Base-by-base conservation (phyloP, 2,329 filamentous ascomycete genomes). In the Rhinocladiella mackenziei region DNA sequence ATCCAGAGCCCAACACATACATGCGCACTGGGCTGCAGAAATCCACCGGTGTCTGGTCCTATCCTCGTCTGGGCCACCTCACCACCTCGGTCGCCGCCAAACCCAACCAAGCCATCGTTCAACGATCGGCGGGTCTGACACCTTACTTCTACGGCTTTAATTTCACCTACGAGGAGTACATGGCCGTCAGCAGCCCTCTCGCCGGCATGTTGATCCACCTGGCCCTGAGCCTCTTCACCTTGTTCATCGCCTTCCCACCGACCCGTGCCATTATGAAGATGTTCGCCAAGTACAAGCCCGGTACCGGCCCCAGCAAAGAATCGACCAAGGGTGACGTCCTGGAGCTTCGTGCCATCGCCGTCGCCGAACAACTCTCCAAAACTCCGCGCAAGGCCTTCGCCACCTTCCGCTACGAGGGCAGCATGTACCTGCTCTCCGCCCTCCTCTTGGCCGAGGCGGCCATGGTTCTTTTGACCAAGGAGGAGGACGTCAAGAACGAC, bases 91-190 rank as follows among this genome's bases (percentile, higher is more conserved):
- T 75, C 1, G 70, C 73, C 52, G 75, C 71, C 2, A 60, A 68
- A 6, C 69, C 73, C 6, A 79, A 83, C 50, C 64, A 69, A 26
- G 71, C 74, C 22, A 75, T 80, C 45, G 75, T 81, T 18, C 73
- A 81, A 55, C 73, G 79, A 43, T 77, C 72, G 32, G 80, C 78
- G 67, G 75, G 74, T 7, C 61, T 83, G 18, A 73, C 76, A 47
- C 72, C 72, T 8, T 68, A 70, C n/a, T 66, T 73, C 28, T 83
- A 82, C 56, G 78, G 78, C 0, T 67, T 70, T 2, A 68, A 70
- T 8, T 83, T 83, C 65, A 66, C 69, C 44, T 78, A 80, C 60
- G 70, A 67, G 36, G 73, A 79, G 52, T 80, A 76, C 56, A 68
- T 75, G 60, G 70, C 69, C 17, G 74, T 75, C 3, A 68, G 69